A percentile compares a stretch with the other conserved stretches of the same genome.
phyloP scores from a whole-genome alignment of 1,284 basidiomycete species.

The Sparassis latifolia region DNA sequence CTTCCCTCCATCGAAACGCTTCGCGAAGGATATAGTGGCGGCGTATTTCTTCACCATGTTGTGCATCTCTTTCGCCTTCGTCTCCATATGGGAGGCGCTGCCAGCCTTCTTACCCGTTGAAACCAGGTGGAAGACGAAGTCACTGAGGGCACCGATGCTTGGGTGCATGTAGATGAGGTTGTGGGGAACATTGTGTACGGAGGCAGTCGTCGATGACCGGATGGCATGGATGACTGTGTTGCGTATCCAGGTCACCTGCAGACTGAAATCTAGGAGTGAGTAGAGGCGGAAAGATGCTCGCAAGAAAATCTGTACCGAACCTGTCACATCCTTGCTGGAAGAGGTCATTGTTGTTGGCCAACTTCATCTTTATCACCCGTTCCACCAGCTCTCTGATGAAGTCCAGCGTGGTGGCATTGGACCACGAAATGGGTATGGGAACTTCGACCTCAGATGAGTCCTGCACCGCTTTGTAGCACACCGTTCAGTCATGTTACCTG shows the following conservation, averaged over 20 bases:
- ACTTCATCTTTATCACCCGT: conserved; percentile 15
- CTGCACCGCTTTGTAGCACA: conserved; percentile 3
- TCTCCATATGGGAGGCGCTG: neutral
- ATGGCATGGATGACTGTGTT: conserved; percentile 14
- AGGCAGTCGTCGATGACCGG: conserved; percentile 10
- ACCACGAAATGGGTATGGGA: conserved; percentile 24
- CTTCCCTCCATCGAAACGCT: neutral
- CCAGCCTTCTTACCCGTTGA: neutral
- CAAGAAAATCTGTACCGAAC: conserved; percentile 17
- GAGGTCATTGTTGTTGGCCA: conserved; percentile 28
- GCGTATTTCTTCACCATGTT: conserved; percentile 7
- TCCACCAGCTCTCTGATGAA: conserved; percentile 23
- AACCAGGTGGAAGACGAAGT: conserved; percentile 8
- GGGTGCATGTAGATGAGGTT: conserved; percentile 30
- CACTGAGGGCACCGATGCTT: conserved; percentile 20
- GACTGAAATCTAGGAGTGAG: too few species aligned
- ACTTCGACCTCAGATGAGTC: conserved; percentile 12
- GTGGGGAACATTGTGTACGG: conserved; percentile 11
- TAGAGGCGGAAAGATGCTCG: neutral
- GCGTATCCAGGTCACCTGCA: too few species aligned
- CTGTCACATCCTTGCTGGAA: conserved; percentile 31
- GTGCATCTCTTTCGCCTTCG: neutral
- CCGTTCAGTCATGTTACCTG: too few species aligned
- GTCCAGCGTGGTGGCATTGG: conserved; percentile 7
- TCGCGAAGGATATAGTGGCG: neutral